Percentiles rank a stretch among this genome's conserved stretches.
Conservation (phyloP, 306 rosid genomes). For the Sechiopsis laciniata region DNA sequence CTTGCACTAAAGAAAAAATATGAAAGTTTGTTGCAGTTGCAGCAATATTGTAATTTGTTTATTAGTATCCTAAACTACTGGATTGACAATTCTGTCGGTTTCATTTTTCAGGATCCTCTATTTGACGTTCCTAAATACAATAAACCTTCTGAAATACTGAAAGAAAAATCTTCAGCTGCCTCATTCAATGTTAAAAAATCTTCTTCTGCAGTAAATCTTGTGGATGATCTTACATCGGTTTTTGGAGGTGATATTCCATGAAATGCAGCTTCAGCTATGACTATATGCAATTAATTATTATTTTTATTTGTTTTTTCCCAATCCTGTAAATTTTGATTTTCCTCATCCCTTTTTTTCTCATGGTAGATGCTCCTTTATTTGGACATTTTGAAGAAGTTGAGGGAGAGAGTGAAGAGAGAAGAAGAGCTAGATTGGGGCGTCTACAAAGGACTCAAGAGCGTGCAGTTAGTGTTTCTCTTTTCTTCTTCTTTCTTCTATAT, state of each 20-base stretch:
- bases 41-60: conserved; percentile 22
- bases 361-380: conserved; percentile 46
- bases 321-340: conserved; percentile 15
- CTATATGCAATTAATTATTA: background rate
- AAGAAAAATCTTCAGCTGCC: conserved; percentile 39
- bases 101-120: conserved; percentile 46
- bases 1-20: conserved; percentile 20
- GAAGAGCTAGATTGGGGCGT: conserved; percentile 69
- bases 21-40: conserved; percentile 7
- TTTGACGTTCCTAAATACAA: conserved; percentile 38
- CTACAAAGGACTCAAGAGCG: conserved; percentile 61
- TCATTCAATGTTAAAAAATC: conserved; percentile 50
- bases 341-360: conserved; percentile 15
- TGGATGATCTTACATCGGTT: conserved; percentile 63
- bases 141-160: conserved; percentile 44
- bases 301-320: conserved; percentile 5
- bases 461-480: conserved; percentile 48
- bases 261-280: conserved; percentile 20
- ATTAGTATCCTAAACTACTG: conserved; percentile 27
- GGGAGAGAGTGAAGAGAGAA: conserved; percentile 86
- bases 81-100: background rate
- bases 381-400: conserved; percentile 60
- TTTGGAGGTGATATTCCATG: conserved; percentile 57
- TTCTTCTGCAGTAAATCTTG: conserved; percentile 32
- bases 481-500: conserved; percentile 15